These are phyloP conservation scores for Tetrapisispora taiwanensis DNA, from an alignment of 805 yeast genomes.

Conservation along the genomic window DNA sequence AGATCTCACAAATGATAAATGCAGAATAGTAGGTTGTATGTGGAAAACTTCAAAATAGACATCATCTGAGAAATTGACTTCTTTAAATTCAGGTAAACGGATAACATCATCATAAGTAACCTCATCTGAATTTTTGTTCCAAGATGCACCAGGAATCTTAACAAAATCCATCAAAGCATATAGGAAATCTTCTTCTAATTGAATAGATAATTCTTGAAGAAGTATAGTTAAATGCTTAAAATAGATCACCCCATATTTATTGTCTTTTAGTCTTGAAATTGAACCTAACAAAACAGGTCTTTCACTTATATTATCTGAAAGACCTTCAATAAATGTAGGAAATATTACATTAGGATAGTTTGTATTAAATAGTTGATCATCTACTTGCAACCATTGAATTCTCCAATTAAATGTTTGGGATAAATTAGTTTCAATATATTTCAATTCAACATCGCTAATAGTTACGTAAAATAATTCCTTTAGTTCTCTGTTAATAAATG, in stretches of 20 bases:
- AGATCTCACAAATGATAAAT: constrained; percentile 83
- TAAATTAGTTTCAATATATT: constrained; percentile 73
- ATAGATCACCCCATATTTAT: constrained; percentile 78
- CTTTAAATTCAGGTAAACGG: constrained; percentile 63
- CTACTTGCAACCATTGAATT: constrained; percentile 90
- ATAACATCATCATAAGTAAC: constrained; percentile 53
- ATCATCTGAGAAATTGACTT: constrained; percentile 50
- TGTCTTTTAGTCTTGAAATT: constrained; percentile 74
- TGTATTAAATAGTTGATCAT: constrained; percentile 83
- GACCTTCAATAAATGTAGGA: constrained; percentile 83
- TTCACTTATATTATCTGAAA: constrained; percentile 67
- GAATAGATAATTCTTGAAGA: constrained; percentile 84
- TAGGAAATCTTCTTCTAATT: constrained; percentile 87
- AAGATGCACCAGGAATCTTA: constrained; percentile 72
- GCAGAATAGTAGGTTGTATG: constrained; percentile 81
- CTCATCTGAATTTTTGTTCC: constrained; percentile 39
- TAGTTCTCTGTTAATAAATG: constrained; percentile 58
- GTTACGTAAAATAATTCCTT: constrained; percentile 82
- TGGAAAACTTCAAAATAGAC: constrained; percentile 87
- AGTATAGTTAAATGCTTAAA: constrained; percentile 86
- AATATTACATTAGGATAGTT: constrained; percentile 78
- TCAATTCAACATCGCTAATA: constrained; percentile 66
- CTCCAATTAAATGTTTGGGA: constrained; percentile 74
- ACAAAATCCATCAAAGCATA: constrained; percentile 73
- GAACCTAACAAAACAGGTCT: constrained; percentile 91